These are phyloP conservation scores for Stemphylium lycopersici DNA, from an alignment of 2,329 filamentous ascomycete species.

Conservation along the genomic window DNA sequence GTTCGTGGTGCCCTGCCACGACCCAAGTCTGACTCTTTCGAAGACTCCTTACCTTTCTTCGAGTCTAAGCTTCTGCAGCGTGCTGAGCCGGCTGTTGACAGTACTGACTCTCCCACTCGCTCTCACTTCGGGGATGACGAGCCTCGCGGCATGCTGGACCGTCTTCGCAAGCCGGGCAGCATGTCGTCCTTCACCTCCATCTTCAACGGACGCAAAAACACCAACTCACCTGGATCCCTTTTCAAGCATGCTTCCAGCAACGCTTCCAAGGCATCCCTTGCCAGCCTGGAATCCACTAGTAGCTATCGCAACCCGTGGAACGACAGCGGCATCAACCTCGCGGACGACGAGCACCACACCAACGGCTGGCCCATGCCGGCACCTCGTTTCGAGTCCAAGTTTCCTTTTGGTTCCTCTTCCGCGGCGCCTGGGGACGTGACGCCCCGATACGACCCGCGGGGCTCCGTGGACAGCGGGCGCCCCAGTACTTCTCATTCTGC, in stretches of 20 bases:
- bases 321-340: slow-evolving; percentile 92
- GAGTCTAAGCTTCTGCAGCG: slow-evolving; percentile 96
- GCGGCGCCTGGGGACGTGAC: slow-evolving; percentile 76
- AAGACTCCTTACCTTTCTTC: slow-evolving; percentile 95
- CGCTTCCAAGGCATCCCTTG: slow-evolving; percentile 92
- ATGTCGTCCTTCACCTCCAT: slow-evolving; percentile 97
- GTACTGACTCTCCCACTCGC: slow-evolving; percentile 88
- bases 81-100: slow-evolving; percentile 74
- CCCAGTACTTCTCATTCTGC: slow-evolving; percentile 95
- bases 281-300: slow-evolving; percentile 93
- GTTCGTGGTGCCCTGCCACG: slow-evolving; percentile 95
- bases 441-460: slow-evolving; percentile 80
- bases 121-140: slow-evolving; percentile 84
- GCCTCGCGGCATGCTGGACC: slow-evolving; percentile 80
- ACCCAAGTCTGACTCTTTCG: slow-evolving; percentile 98
- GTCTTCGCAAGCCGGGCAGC: slow-evolving; percentile 91
- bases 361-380: slow-evolving; percentile 50
- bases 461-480: slow-evolving; percentile 88
- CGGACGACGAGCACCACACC: slow-evolving; percentile 72
- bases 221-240: slow-evolving; percentile 75
- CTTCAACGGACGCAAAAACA: slow-evolving; percentile 92
- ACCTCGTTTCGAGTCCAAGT: slow-evolving; percentile 62
- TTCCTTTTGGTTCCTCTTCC: slow-evolving; percentile 62
- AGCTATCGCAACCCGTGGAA: slow-evolving; percentile 99
- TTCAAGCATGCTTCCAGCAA: slow-evolving; percentile 88